A percentile compares a stretch with the other conserved stretches of the same genome.
phyloP scores from a whole-genome alignment of 257 asterid genomes.

The Craterostigma plantagineum region DNA sequence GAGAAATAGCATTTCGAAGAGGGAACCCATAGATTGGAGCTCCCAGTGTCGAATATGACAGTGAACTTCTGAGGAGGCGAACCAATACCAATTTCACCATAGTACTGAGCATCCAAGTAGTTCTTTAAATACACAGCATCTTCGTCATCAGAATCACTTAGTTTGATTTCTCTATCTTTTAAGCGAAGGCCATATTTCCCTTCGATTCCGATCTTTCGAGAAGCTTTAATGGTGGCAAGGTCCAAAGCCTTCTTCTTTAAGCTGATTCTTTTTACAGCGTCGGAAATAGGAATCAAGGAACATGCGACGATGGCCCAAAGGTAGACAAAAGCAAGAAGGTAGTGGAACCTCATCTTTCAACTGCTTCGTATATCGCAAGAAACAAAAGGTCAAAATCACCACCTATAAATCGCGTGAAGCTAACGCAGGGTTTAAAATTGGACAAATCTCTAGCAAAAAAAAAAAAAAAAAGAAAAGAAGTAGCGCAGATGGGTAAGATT shows the following conservation, averaged over 20 bases:
- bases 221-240: conserved; percentile 32
- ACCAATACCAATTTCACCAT: conserved; percentile 78
- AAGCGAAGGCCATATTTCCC: conserved; percentile 19
- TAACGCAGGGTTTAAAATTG: too few species aligned
- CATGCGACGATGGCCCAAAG: conserved; percentile 26
- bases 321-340: conserved; percentile 20
- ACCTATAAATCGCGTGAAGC: too few species aligned
- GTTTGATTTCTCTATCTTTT: conserved; percentile 17
- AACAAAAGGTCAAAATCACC: too few species aligned
- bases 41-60: conserved; percentile 88
- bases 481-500: too few species aligned
- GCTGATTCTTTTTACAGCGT: conserved; percentile 38
- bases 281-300: conserved; percentile 43
- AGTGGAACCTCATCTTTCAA: conserved; percentile 32
- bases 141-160: conserved; percentile 28
- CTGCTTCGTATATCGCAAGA: too few species aligned
- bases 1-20: conserved; percentile 82
- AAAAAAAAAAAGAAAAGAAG: too few species aligned
- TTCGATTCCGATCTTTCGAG: conserved; percentile 25
- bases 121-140: conserved; percentile 52
- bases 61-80: conserved; percentile 85
- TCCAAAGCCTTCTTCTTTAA: conserved; percentile 51
- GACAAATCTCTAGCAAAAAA: too few species aligned
- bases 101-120: conserved; percentile 90
- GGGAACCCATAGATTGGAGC: conserved; percentile 97